A percentile compares a stretch with the other conserved stretches of the same genome.
These are phyloP conservation scores for Vitis hybrid DNA, from an alignment of 177 flowering plant genomes.

Conservation along the genomic window DNA sequence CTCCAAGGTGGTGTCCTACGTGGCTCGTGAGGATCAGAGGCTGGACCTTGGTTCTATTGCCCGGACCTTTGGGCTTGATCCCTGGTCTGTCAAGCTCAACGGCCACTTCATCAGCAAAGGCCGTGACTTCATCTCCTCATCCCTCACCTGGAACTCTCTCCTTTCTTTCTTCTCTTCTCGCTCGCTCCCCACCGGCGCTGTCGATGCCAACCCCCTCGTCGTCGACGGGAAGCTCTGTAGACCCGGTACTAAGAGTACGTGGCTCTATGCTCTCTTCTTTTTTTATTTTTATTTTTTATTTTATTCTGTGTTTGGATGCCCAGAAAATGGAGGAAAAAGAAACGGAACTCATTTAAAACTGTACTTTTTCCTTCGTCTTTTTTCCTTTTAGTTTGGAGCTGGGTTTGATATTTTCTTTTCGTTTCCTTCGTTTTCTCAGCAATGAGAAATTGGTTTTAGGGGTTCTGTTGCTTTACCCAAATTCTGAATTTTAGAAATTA, in stretches of 20 bases:
- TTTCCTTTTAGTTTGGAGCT: not conserved
- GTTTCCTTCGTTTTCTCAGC: not conserved
- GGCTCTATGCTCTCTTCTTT: not conserved
- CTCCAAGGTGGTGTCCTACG: slow-evolving; percentile 30
- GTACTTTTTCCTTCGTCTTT: not conserved
- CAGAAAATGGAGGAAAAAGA: too few species aligned
- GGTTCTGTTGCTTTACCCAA: not conserved
- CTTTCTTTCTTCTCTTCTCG: slow-evolving; percentile 64
- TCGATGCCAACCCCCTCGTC: slow-evolving; percentile 30
- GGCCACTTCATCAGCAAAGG: slow-evolving; percentile 74
- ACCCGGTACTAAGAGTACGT: slow-evolving; percentile 47
- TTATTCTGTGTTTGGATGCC: not conserved
- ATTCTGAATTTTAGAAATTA: too few species aligned
- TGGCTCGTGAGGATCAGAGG: slow-evolving; percentile 41
- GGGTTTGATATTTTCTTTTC: not conserved
- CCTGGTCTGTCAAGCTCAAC: slow-evolving; percentile 60
- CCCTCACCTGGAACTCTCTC: slow-evolving; percentile 77
- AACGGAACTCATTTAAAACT: too few species aligned
- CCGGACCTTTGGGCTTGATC: slow-evolving; percentile 59
- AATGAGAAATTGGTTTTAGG: not conserved
- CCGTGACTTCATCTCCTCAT: slow-evolving; percentile 49
- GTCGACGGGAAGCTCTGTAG: slow-evolving; percentile 62
- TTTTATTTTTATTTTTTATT: too few species aligned
- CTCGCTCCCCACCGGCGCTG: slow-evolving; percentile 55
- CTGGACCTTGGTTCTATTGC: slow-evolving; percentile 69